These are phyloP conservation scores for Talaromyces wortmannii DNA, from an alignment of 495 filamentous ascomycete genomes.

Conservation along the genomic window DNA sequence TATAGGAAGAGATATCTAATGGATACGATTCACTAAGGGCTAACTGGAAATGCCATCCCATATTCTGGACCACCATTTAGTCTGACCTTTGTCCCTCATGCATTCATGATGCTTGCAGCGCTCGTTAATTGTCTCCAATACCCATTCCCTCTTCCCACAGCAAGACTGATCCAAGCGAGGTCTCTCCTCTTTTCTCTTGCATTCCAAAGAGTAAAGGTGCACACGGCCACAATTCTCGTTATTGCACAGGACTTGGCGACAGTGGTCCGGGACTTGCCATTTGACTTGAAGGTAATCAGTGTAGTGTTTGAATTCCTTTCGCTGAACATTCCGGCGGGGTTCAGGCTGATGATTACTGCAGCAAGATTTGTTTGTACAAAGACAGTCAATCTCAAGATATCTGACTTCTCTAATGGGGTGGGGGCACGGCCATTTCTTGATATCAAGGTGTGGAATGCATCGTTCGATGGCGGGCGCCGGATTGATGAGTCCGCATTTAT, in stretches of 20 bases:
- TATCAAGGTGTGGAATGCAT: not conserved
- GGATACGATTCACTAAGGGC: not conserved
- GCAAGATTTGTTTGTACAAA: not conserved
- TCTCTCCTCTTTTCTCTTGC: not conserved
- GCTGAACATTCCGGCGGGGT: not conserved
- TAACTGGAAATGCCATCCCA: not conserved
- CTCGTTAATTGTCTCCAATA: not conserved
- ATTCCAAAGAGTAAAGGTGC: constrained; percentile 1
- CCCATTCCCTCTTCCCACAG: constrained; percentile 3
- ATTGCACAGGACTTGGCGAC: not conserved
- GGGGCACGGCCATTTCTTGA: constrained; percentile 1
- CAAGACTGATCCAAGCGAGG: constrained; percentile 1
- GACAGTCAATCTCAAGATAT: not conserved
- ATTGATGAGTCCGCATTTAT: not conserved
- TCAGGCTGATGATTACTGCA: not conserved
- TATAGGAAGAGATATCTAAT: not conserved
- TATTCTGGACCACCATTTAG: constrained; percentile 2
- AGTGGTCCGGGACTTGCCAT: constrained; percentile 1
- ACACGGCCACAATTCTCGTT: not conserved
- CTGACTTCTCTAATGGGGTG: not conserved
- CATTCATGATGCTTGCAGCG: constrained; percentile 3
- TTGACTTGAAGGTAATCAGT: constrained; percentile 1
- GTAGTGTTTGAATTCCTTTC: not conserved
- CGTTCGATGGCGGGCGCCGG: not conserved
- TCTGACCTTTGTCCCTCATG: not conserved